Base-by-base conservation (phyloP, 306 rosid species). In the Castanea sativa region DNA sequence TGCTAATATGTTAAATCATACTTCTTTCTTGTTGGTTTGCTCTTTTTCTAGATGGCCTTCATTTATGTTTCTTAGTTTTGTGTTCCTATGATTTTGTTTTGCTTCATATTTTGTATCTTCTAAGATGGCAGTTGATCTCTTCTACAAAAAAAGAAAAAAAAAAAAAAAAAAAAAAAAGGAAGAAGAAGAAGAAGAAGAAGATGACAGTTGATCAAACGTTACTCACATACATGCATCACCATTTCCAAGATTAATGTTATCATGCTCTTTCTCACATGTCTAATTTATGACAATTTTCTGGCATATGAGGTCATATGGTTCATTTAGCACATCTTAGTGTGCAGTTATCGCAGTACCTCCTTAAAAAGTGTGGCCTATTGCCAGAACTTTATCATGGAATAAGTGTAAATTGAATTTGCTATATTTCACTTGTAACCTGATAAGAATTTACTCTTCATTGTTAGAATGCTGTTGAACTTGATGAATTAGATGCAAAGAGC, bases 381-480 rank as follows among this genome's bases (percentile, higher is more conserved):
- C 35, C 9, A 21, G 19, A 64, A 32, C 23, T 15, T 32, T 14
- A 32, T 7, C 49, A 65, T 16, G 71, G 3, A 32, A 32, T 30
- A 14, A 12, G 18, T 65, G 71, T 12, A 65, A 15, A 65, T 3
- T 30, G 9, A 4, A 65, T 25, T 63, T 75, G 49, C 25, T 20
- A 30, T 61, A 45, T 63, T 30, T 72, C 23, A 69, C 33, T 20
- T 20, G 16, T 27, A 65, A 65, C 52, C 16, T 68, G 16, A 73
- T 55, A 5, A 56, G 25, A 55, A 12, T 59, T 75, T 69, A 49
- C 14, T 68, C 25, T 67, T 69, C 60, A 16, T 18, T 29, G 21
- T 41, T 74, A 92, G 99, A 90, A 88, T 55, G 96, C 97, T 16
- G 88, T 85, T 79, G 95, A 88, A 86, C 89, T 85, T 78, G 99